Base-by-base conservation (phyloP, 192 early-diverging fungal genomes). In the Entomortierella lignicola region DNA sequence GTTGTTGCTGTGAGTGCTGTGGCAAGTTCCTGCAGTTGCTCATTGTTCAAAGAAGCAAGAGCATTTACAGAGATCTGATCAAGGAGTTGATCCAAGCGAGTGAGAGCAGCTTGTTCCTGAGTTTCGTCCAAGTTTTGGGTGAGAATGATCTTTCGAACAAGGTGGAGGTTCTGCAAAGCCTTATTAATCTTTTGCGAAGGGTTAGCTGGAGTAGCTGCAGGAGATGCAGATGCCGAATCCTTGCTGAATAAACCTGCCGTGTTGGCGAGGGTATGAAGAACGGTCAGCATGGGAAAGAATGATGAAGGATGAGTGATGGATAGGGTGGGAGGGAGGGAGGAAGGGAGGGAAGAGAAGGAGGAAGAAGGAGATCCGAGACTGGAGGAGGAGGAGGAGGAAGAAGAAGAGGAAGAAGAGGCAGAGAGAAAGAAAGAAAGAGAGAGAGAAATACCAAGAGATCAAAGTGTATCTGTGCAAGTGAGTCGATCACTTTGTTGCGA, bases 231-330 rank as follows among this genome's bases (percentile, higher is more conserved):
- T 26, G 50, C 34, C 8, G 58, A 42, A 47, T 43, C 48, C 34
- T 68, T 63, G 60, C 60, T 53, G 31, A 79, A 64, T 37, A 79
- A 63, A 27, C 75, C 75, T 8, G 75, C 75, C 34, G 67, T 59
- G 62, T 79, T 70, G 55, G 75, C 75, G 21, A 79, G 62, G 4
- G 75, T 79, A 41, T 79, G 75, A 12, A 79, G 62, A 15, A 79
- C 67, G 32, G 75, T 79, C 63, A 79, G 43, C 75, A 79, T 79
- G n/a, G n/a, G n/a, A n/a, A n/a, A n/a, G n/a, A n/a, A n/a, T n/a
- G n/a, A n/a, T n/a, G n/a, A n/a, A n/a, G n/a, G n/a, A n/a, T n/a
- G n/a, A n/a, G n/a, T n/a, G 12, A 15, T 47, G 44, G 4, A 47
- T 47, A 1, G 18, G 29, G 18, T 34, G 30, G 48, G 34, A 30